Evolutionary conservation across 169 alveolate genomes (phyloP).

Genomic region (Eimeria necatrix): DNA sequence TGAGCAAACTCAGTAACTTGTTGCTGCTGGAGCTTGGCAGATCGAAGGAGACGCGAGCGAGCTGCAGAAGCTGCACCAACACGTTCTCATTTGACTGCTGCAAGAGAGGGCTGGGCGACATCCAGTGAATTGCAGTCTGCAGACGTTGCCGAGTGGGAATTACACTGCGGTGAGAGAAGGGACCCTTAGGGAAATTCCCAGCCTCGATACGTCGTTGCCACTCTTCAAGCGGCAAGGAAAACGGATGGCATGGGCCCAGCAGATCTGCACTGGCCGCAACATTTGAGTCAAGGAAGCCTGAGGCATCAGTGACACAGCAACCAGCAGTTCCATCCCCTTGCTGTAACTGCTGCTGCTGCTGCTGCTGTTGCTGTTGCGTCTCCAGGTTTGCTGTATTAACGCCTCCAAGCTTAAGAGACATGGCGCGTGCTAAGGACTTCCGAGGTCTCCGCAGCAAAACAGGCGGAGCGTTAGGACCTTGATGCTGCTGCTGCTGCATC

Average conservation of each 20-base stretch:
- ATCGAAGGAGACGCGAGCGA: slow-evolving; percentile 66
- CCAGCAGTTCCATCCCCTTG: not conserved
- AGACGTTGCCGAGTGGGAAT: slow-evolving; percentile 6
- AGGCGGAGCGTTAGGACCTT: not conserved
- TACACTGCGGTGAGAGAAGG: not conserved
- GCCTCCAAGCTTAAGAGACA: slow-evolving; percentile 26
- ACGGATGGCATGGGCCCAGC: slow-evolving; percentile 23
- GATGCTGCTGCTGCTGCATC: slow-evolving; percentile 24
- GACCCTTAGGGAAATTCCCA: not conserved
- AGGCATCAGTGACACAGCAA: not conserved
- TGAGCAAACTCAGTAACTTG: slow-evolving; percentile 60
- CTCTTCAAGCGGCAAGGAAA: slow-evolving; percentile 35
- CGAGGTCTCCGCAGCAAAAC: slow-evolving; percentile 33
- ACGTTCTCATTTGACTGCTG: slow-evolving; percentile 63
- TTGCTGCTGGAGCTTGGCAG: slow-evolving; percentile 79
- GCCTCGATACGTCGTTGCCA: slow-evolving; percentile 20
- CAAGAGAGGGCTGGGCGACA: slow-evolving; percentile 70
- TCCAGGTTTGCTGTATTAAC: not conserved
- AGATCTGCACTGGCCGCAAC: not conserved
- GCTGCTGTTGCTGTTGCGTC: slow-evolving; percentile 41
- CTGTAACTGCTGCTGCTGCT: not conserved
- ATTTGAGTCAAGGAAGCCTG: not conserved
- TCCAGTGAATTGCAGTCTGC: slow-evolving; percentile 40
- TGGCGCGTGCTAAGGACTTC: slow-evolving; percentile 61
- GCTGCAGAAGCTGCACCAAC: slow-evolving; percentile 73